Conservation (phyloP, 2,329 filamentous ascomycete species). For the Botrytis deweyae region DNA sequence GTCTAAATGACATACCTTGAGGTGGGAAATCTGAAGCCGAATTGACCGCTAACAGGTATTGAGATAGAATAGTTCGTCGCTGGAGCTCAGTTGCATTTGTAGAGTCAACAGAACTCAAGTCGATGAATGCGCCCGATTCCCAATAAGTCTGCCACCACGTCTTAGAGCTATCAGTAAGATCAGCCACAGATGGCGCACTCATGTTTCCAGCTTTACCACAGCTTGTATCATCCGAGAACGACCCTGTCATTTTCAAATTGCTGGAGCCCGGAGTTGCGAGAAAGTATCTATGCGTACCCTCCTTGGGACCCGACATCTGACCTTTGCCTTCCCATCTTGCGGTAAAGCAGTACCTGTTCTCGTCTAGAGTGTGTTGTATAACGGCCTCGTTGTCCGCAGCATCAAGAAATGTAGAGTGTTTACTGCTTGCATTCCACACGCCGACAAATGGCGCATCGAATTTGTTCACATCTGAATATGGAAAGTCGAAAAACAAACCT, state of each 20-base stretch:
- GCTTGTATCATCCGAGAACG: background rate
- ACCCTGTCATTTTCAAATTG: background rate
- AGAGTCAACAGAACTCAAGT: conserved; percentile 42
- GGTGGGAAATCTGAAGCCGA: conserved; percentile 42
- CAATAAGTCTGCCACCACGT: conserved; percentile 36
- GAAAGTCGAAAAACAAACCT: conserved; percentile 45
- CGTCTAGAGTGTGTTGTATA: conserved; percentile 43
- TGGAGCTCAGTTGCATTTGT: conserved; percentile 45
- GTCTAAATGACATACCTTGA: conserved; percentile 31
- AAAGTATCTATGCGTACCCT: conserved; percentile 31
- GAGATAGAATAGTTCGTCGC: conserved; percentile 46
- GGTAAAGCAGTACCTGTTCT: conserved; percentile 43
- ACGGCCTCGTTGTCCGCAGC: conserved; percentile 31
- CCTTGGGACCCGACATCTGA: conserved; percentile 24
- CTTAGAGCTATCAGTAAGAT: conserved; percentile 21
- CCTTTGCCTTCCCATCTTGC: conserved; percentile 30
- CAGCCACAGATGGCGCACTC: background rate
- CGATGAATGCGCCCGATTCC: conserved; percentile 45
- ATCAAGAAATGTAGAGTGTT: conserved; percentile 42
- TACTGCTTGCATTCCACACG: conserved; percentile 42
- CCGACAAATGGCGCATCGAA: conserved; percentile 46
- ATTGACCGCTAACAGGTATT: conserved; percentile 47
- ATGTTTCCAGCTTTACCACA: background rate
- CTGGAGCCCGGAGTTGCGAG: conserved; percentile 17
- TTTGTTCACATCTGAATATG: conserved; percentile 46